phyloP scores from a whole-genome alignment of 495 filamentous ascomycete genomes.

The Lasiosphaeria hispida region DNA sequence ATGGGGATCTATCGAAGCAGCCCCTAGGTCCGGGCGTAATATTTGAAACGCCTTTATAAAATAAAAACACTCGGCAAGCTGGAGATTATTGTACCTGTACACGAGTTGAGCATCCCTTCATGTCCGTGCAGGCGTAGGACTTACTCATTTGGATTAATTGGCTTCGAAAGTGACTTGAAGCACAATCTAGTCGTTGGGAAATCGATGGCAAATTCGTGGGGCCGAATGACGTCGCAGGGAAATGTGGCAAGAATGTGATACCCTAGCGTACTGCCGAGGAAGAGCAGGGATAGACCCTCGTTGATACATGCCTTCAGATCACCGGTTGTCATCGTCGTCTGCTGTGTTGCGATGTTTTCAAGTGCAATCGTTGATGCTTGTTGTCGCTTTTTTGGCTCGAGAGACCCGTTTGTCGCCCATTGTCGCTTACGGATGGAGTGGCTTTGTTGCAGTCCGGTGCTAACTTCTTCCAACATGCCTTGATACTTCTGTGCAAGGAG shows the following conservation, averaged over 20 bases:
- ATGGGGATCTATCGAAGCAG: no score
- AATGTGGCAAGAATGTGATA: constrained; percentile 7
- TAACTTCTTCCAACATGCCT: neutral
- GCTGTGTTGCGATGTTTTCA: neutral
- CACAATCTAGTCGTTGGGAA: neutral
- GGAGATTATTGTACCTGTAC: constrained; percentile 8
- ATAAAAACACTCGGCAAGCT: neutral
- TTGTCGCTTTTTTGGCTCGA: neutral
- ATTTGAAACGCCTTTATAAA: constrained; percentile 10
- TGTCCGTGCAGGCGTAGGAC: neutral
- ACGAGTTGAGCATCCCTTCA: constrained; percentile 1
- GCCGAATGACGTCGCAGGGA: neutral
- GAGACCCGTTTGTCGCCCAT: neutral
- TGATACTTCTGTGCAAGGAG: constrained; percentile 5
- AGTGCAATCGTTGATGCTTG: neutral
- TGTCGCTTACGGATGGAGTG: neutral
- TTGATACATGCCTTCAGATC: constrained; percentile 5
- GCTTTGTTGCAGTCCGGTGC: neutral
- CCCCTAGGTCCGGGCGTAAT: no score
- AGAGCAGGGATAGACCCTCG: constrained; percentile 1
- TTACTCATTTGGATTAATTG: constrained; percentile 4
- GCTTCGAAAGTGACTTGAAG: constrained; percentile 6
- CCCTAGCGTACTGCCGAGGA: neutral
- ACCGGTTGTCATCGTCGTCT: neutral
- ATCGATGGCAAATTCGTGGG: constrained; percentile 1